These are phyloP conservation scores for Podochytrium sp. DNA, from an alignment of 192 early-diverging fungal genomes.

Conservation along the genomic window DNA sequence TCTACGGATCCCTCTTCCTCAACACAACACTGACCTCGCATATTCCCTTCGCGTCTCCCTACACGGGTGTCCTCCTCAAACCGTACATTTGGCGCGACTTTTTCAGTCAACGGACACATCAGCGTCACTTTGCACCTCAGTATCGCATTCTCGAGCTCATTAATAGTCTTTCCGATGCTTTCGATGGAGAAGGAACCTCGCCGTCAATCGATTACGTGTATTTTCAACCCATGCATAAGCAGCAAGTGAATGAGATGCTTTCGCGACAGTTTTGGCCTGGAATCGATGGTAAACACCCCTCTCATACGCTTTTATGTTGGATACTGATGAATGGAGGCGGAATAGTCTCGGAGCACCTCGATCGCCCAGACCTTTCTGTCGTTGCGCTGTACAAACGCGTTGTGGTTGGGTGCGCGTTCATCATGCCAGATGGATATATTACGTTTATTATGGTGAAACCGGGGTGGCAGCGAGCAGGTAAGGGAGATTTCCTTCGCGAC, in stretches of 20 bases:
- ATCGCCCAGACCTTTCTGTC: constrained; percentile 82
- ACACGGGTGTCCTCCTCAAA: constrained; percentile 72
- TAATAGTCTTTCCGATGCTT: background rate
- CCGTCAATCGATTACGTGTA: constrained; percentile 81
- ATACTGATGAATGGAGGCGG: no score
- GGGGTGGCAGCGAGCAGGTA: constrained; percentile 84
- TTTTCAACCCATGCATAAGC: constrained; percentile 69
- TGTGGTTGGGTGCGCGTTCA: constrained; percentile 89
- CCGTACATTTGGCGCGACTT: constrained; percentile 85
- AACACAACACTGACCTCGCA: constrained; percentile 59
- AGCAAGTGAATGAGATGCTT: constrained; percentile 77
- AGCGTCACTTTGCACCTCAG: background rate
- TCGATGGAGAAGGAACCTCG: background rate
- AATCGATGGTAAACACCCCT: constrained; percentile 67
- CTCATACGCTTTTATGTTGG: background rate
- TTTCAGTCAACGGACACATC: background rate
- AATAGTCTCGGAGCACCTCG: constrained; percentile 81
- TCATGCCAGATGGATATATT: constrained; percentile 89
- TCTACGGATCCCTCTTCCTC: constrained; percentile 65
- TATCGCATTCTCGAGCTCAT: background rate
- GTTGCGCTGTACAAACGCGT: constrained; percentile 79
- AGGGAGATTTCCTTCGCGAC: constrained; percentile 53
- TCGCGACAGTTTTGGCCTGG: constrained; percentile 84
- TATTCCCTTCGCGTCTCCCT: constrained; percentile 65
- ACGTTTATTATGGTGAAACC: constrained; percentile 83